Base-by-base conservation (phyloP, 2,329 filamentous ascomycete genomes). In the Calonectria crousiana region DNA sequence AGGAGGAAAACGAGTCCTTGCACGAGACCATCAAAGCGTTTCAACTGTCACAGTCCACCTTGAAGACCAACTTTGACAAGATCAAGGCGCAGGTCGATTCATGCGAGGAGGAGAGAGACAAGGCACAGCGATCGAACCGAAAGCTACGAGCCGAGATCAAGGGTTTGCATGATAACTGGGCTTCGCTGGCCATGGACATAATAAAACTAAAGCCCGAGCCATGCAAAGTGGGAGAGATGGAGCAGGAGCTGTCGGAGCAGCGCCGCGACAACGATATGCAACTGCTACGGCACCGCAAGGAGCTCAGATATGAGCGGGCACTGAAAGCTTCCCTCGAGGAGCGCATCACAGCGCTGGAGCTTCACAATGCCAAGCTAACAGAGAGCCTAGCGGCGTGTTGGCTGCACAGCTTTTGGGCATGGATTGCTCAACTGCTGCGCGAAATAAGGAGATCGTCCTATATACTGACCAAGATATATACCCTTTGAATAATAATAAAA, bases 381-480 rank as follows among this genome's bases (percentile, higher is more conserved):
- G 56, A 62, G 20, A 62, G 56, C 56, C 23, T 62, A 18, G 56
- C 56, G 23, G 56, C 56, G 36, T 62, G 56, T 34, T 62, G 56
- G 56, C 23, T 62, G 9, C 56, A 62, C 16, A 38, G 56, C 23
- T 62, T 62, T 10, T 62, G 56, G 56, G 56, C 56, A 62, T 62
- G 56, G 56, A 62, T 62, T 41, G 38, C 56, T 18, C 56, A 18
- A 18, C 56, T 62, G 16, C 38, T 62, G 10, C 26, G 56, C 5
- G 56, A 62, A 62, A 62, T 62, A 20, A 38, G 56, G n/a, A 23
- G 56, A 11, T 62, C 56, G 9, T 62, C 56, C 18, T 62, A 20
- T 18, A 30, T 62, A 28, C 56, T 62, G 10, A 41, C 56, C 16
- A 62, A 23, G 26, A 62, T 62, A 62, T 62, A 62, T 18, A 60